Evolutionary conservation across 805 yeast species (phyloP).

Genomic region (Tetrapisispora fleetii): DNA sequence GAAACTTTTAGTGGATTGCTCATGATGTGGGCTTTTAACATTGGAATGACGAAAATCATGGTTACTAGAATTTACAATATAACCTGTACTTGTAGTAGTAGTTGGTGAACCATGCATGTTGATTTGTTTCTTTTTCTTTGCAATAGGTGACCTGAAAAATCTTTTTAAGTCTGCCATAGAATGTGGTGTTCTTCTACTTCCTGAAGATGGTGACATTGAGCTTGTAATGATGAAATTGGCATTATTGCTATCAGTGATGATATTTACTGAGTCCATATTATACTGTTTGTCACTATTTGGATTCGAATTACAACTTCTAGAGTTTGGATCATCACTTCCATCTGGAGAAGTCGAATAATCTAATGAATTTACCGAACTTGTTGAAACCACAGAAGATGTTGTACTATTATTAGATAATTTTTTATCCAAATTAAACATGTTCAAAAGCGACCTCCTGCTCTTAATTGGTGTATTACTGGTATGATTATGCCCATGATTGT

Average conservation of each 20-base stretch:
- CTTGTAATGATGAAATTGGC: background rate
- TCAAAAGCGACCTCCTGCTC: background rate
- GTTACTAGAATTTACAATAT: background rate
- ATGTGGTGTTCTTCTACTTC: slow-evolving; percentile 16
- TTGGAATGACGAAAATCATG: background rate
- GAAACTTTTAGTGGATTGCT: background rate
- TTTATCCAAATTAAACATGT: background rate
- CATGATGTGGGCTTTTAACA: background rate
- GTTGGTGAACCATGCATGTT: slow-evolving; percentile 1
- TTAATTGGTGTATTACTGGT: background rate
- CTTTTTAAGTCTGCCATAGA: slow-evolving; percentile 67
- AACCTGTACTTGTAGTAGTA: background rate
- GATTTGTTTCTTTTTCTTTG: background rate
- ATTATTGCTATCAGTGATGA: background rate
- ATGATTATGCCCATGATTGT: background rate
- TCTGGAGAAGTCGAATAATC: slow-evolving; percentile 10
- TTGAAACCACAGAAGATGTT: background rate
- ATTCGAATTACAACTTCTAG: background rate
- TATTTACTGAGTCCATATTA: background rate
- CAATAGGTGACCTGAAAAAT: slow-evolving; percentile 40
- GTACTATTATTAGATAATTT: background rate
- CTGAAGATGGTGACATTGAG: background rate
- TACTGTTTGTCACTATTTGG: background rate
- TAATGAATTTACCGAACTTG: background rate
- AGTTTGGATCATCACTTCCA: background rate